phyloP scores from a whole-genome alignment of 352 stramenopile species.

The Aphanomyces invadans region DNA sequence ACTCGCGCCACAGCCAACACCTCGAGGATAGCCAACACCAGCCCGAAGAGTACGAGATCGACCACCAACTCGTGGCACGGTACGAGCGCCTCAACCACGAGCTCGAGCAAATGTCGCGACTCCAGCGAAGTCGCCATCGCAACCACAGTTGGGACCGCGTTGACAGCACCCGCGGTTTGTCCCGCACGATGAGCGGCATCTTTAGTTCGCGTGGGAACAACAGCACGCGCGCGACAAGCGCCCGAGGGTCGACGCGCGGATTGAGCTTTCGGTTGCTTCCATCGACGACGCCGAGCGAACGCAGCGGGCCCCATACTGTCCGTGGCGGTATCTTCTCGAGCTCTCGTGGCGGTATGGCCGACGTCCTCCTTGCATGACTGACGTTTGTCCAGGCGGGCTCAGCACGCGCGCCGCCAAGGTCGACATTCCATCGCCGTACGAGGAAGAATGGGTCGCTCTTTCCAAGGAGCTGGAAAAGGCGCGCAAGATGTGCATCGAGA shows the following conservation, averaged over 20 bases:
- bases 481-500: conserved; percentile 20
- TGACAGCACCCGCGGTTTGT: conserved; percentile 1
- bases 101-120: conserved; percentile 22
- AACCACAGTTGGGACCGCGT: conserved; percentile 24
- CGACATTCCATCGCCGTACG: conserved; percentile 19
- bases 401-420: conserved; percentile 13
- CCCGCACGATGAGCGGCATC: conserved; percentile 4
- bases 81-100: conserved; percentile 24
- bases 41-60: conserved; percentile 25
- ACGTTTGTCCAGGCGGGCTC: no score
- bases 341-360: not conserved
- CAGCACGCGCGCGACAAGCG: not conserved
- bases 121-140: conserved; percentile 20
- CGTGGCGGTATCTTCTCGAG: conserved; percentile 13
- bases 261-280: conserved; percentile 11
- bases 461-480: conserved; percentile 24
- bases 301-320: not conserved
- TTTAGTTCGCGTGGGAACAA: conserved; percentile 11
- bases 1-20: not conserved
- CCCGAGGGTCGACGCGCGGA: not conserved
- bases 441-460: conserved; percentile 19
- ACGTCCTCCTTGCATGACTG: no score
- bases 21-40: not conserved
- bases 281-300: not conserved
- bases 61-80: conserved; percentile 20